Evolutionary conservation across 139 green algal species (phyloP).

Genomic region (Spirogloea muscicola): DNA sequence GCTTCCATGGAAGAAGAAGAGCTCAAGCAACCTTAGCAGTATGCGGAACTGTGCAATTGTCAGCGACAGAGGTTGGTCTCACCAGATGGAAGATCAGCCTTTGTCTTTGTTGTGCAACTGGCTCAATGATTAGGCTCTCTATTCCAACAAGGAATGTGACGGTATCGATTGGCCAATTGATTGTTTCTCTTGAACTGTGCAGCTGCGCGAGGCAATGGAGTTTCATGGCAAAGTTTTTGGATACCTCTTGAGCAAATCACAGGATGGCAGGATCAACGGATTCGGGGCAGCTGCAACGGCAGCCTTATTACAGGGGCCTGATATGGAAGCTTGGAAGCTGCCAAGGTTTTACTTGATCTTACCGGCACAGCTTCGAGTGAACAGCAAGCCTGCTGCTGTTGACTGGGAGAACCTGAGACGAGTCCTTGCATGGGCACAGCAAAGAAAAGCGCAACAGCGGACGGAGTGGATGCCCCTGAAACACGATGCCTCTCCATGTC

Average conservation of each 20-base stretch:
- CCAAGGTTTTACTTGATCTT: too few species aligned
- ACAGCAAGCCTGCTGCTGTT: too few species aligned
- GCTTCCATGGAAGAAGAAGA: background rate
- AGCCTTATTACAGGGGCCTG: conserved; percentile 3
- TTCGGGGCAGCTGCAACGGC: background rate
- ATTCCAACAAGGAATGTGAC: background rate
- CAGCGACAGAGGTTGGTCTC: background rate
- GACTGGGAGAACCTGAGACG: too few species aligned
- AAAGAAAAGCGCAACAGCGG: too few species aligned
- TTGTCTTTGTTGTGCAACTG: background rate
- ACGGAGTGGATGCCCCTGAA: too few species aligned
- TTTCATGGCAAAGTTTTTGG: background rate
- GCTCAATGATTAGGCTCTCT: too few species aligned
- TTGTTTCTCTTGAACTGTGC: background rate
- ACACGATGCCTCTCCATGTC: too few species aligned
- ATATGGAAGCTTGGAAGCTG: too few species aligned
- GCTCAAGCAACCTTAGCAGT: background rate
- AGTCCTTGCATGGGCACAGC: too few species aligned
- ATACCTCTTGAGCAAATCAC: background rate
- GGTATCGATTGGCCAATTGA: background rate
- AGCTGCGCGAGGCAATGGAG: background rate
- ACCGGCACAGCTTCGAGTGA: too few species aligned
- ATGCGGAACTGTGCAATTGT: background rate
- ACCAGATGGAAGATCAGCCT: background rate
- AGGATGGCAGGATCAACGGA: background rate